Evolutionary conservation across 371 early-diverging fungal species (phyloP), one percentile per base, ranked within the genome.

Genomic region (Mortierella sp.): DNA sequence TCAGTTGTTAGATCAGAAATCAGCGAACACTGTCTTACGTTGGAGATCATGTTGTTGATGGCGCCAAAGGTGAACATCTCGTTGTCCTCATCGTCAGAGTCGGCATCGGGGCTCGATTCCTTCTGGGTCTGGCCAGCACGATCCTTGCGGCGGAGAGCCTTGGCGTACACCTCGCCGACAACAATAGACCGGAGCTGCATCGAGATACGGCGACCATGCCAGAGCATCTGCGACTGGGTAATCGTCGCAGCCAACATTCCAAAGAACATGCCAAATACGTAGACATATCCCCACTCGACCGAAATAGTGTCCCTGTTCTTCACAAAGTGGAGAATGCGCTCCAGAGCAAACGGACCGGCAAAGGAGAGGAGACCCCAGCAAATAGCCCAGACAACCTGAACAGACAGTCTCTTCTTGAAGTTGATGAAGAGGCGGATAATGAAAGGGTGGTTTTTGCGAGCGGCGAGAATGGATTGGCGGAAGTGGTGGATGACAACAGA

Each of bases 31-130:
- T 55, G 84, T 68, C 76, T 96, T 80, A 83, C 96, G 14, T 95
- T 91, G 12, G 95, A 91, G 65, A 95, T 91, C 79, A 96, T 82
- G 82, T 92, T 96, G 75, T 91, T 92, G 75, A 96, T 88, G 29
- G 90, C 90, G 14, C 96, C 96, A 35, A 87, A 83, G 51, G 81
- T 89, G 38, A 86, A 86, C 79, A 79, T 82, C 56, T 84, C 84
- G 32, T 76, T 74, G 38, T 82, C 85, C 27, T 78, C 81, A 10
- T 76, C 76, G 21, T 79, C 79, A 24, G 75, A 71, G 32, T 70
- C 73, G 0, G 49, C 75, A n/a, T 58, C 78, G 4, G 72, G 49
- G 51, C 44, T 76, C 8, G 29, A 49, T 16, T 43, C 35, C 43
- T 79, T 77, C 24, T 79, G 83, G 27, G 82, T 79, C 77, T 81